Evolutionary conservation across 2,329 filamentous ascomycete species (phyloP).

Genomic region (Amauroascus niger): DNA sequence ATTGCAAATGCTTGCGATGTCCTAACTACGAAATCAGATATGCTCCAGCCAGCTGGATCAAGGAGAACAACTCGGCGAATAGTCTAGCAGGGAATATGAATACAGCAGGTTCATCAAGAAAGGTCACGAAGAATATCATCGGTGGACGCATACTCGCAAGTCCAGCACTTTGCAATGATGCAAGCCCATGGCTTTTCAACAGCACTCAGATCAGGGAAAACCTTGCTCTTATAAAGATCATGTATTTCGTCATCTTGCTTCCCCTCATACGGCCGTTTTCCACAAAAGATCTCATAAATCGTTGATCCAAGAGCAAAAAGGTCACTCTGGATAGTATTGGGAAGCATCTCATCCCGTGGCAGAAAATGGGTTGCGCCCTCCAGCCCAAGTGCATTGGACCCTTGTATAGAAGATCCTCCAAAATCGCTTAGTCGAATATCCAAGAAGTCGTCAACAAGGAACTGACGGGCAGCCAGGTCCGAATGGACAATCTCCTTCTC

Average conservation of each 20-base stretch:
- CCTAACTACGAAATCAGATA: too few relatives aligned
- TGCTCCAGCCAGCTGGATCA: too few relatives aligned
- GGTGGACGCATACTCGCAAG: too few relatives aligned
- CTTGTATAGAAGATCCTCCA: constrained; percentile 17
- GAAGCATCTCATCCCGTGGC: neutral
- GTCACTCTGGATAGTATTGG: constrained; percentile 5
- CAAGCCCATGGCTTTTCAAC: neutral
- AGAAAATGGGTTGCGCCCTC: neutral
- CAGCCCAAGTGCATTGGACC: neutral
- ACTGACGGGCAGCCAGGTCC: constrained; percentile 19
- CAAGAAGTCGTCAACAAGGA: constrained; percentile 20
- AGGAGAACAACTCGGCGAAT: too few relatives aligned
- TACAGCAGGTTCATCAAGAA: too few relatives aligned
- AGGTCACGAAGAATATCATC: too few relatives aligned
- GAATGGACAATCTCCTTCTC: constrained; percentile 15
- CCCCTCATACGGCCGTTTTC: neutral
- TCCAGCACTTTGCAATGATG: constrained; percentile 11
- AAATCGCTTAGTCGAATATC: constrained; percentile 21
- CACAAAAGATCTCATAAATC: constrained; percentile 7
- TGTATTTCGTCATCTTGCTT: constrained; percentile 3
- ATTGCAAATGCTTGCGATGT: too few relatives aligned
- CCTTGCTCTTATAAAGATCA: neutral
- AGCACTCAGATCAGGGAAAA: constrained; percentile 8
- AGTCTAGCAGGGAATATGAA: too few relatives aligned
- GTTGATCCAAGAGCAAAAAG: constrained; percentile 9